Base-by-base conservation (phyloP, 2,329 filamentous ascomycete genomes). In the Tolypocladium nubicola region DNA sequence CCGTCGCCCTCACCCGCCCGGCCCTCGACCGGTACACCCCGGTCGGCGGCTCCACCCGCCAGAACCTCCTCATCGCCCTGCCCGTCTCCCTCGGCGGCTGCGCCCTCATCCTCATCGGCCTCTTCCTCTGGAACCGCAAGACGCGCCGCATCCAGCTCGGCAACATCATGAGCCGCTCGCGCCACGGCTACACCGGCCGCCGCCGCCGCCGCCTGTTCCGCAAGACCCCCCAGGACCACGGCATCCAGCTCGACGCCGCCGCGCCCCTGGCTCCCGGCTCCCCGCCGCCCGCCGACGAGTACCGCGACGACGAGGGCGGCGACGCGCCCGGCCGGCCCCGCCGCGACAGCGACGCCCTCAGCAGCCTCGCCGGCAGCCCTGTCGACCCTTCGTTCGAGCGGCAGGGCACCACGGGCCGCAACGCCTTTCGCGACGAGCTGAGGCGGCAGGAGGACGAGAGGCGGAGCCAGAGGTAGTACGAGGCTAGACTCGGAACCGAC, bases 101-200 rank as follows among this genome's bases (percentile, higher is more conserved):
- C 56, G 53, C 72, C 47, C 59, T 82, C 53, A 71, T 79, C 61
- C 59, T 82, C 63, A 49, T 85, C 71, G 74, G 85, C 69, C 66
- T 84, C 69, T 75, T 79, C 71, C 56, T 86, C 74, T 82, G 76
- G 75, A 81, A 83, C 68, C 72, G 75, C 56, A 74, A 76, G 63
- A 68, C 73, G n/a, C 75, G 81, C 57, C 67, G 67, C 59, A 80
- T 84, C 59, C 69, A 71, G 5, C 64, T 84, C 52, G 79, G 77
- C 56, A 79, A 76, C 63, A 70, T 83, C 68, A 79, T 82, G 74
- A 71, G 76, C 62, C 75, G 78, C 54, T 61, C 62, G 47, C 68
- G 73, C 38, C 64, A 73, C 60, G 75, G 79, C 45, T 79, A 79
- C 67, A 68, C 65, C 13, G 75, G 77, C 58, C 69, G 74, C 57